Percentiles rank a stretch among this genome's conserved stretches.
phyloP scores from a whole-genome alignment of 2,329 filamentous ascomycete genomes.

The Penicillium hordei region DNA sequence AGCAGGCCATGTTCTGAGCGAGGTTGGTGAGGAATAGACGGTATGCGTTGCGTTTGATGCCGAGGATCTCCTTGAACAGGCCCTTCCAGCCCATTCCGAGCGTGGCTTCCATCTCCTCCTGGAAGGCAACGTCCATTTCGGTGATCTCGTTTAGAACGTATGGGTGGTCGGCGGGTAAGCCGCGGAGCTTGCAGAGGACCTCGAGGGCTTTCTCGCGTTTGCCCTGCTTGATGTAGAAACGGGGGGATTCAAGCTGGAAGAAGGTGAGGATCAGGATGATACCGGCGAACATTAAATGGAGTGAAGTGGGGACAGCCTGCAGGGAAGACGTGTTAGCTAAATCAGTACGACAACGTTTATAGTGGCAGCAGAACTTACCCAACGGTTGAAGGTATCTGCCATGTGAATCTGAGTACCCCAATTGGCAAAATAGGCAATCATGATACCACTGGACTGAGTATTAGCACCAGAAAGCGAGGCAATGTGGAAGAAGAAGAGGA shows the following conservation, averaged over 20 bases:
- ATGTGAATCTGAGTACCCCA: conserved; percentile 56
- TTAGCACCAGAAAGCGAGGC: not conserved
- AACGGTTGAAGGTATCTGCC: conserved; percentile 19
- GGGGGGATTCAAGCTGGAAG: conserved; percentile 65
- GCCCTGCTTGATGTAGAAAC: conserved; percentile 64
- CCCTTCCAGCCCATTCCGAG: conserved; percentile 62
- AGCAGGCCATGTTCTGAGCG: conserved; percentile 68
- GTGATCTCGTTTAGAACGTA: conserved; percentile 61
- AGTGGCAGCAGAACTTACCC: not conserved
- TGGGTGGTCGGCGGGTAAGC: not conserved
- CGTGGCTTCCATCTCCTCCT: conserved; percentile 68
- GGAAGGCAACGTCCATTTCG: conserved; percentile 62
- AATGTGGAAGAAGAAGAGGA: not conserved
- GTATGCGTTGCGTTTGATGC: conserved; percentile 67
- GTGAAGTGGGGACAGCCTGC: conserved; percentile 59
- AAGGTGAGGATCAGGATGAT: conserved; percentile 67
- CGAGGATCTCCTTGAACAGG: conserved; percentile 64
- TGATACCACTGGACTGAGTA: conserved; percentile 53
- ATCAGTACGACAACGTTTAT: no score
- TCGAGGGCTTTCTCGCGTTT: conserved; percentile 46
- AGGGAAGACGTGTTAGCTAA: not conserved
- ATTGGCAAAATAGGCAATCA: conserved; percentile 71
- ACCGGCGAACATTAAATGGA: conserved; percentile 68
- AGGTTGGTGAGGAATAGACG: conserved; percentile 63
- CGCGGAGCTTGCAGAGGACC: conserved; percentile 8